Conservation (phyloP, 2,329 filamentous ascomycete genomes). For the Fusarium sp. region DNA sequence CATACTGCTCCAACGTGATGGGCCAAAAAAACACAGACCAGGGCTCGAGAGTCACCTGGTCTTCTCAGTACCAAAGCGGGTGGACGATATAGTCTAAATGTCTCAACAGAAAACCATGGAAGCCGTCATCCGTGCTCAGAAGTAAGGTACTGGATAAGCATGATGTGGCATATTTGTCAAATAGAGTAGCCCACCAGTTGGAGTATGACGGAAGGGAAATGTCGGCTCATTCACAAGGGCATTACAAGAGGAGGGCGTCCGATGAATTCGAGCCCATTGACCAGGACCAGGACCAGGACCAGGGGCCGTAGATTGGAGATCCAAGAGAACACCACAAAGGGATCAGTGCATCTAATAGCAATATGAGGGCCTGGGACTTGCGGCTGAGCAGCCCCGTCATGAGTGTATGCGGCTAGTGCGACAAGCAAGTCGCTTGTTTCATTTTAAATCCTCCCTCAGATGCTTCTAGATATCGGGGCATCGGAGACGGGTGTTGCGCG, state of each 20-base stretch:
- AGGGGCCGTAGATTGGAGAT: conserved; percentile 31
- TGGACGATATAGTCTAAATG: conserved; percentile 1
- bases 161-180: background rate
- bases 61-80: conserved; percentile 13
- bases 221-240: background rate
- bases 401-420: conserved; percentile 42
- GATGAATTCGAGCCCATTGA: background rate
- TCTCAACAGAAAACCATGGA: background rate
- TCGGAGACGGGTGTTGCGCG: conserved; percentile 14
- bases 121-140: background rate
- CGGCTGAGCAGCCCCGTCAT: conserved; percentile 28
- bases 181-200: background rate
- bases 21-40: conserved; percentile 11
- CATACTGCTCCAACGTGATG: background rate
- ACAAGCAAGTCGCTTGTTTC: conserved; percentile 37
- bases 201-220: background rate
- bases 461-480: conserved; percentile 8
- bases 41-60: conserved; percentile 24
- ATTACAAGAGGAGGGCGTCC: background rate
- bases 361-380: conserved; percentile 27
- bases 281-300: background rate
- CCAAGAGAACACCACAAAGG: conserved; percentile 22
- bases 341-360: conserved; percentile 37
- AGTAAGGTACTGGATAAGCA: background rate
- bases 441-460: conserved; percentile 20